Conservation (phyloP, 495 filamentous ascomycete species). For the Penicillium atrosanguineum region DNA sequence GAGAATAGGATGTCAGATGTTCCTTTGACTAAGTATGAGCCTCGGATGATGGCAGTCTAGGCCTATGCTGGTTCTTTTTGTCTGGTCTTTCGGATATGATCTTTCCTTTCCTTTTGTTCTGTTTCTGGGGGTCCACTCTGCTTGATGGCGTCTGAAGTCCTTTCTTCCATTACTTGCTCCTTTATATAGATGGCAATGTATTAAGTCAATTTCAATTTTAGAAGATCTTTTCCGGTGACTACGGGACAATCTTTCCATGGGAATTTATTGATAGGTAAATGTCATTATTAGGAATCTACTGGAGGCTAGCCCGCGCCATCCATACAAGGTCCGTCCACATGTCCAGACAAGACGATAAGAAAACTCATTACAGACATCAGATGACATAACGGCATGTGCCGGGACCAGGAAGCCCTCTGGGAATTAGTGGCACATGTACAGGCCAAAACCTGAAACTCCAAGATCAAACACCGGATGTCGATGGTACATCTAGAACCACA, state of each 20-base stretch:
- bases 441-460: slow-evolving; percentile 1
- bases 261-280: background rate
- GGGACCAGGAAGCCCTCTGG: background rate
- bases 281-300: slow-evolving; percentile 21
- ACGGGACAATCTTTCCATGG: background rate
- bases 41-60: background rate
- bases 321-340: slow-evolving; percentile 13
- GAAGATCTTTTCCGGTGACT: background rate
- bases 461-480: background rate
- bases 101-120: background rate
- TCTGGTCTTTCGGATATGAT: background rate
- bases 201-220: background rate
- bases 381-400: slow-evolving; percentile 7
- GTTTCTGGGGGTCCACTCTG: background rate
- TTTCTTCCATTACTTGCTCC: background rate
- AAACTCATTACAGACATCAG: slow-evolving; percentile 26
- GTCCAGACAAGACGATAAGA: slow-evolving; percentile 11
- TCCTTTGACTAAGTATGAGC: slow-evolving; percentile 18
- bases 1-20: slow-evolving; percentile 11
- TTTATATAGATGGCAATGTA: background rate
- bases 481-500: slow-evolving; percentile 34
- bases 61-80: background rate
- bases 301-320: slow-evolving; percentile 28
- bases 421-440: background rate
- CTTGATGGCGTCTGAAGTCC: background rate